Evolutionary conservation across 768 basidiomycete genomes (phyloP), one percentile per base, ranked within the genome.

Genomic region (Pisolithus tinctorius): DNA sequence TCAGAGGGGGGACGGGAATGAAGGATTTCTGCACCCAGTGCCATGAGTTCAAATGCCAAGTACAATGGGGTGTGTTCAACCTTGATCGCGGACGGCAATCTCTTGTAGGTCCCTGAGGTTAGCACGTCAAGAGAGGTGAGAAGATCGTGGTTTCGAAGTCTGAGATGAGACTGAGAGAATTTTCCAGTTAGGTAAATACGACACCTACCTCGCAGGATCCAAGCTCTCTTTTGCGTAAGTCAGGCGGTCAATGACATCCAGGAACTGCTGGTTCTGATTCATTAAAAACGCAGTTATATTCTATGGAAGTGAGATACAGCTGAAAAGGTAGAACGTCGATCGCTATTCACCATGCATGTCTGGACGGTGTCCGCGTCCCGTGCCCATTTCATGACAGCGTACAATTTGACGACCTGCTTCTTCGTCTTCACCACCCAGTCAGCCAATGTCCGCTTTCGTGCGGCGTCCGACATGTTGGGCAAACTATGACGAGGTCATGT

Each of bases 401-500:
- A 90, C 13, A 94, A 69, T 66, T 93, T 93, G 29, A 92, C 85
- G 31, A 92, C 81, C 60, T 95, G 92, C 60, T 92, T 87, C 69
- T 94, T 88, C 5, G 80, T 88, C 64, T 85, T 83, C n/a, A 92
- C 86, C 0, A 92, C 90, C 81, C 88, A 94, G 57, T 93, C 90
- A 2, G 88, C 88, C 30, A 94, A 70, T 16, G 78, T 82, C 34
- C 88, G 81, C 61, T 93, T 93, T 47, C 91, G 79, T 46, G 83
- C 85, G 20, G 69, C 70, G 60, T 92, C 88, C 13, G 88, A 88
- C 84, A 86, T 87, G 61, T 84, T 84, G 41, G 88, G 88, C 73
- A 91, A 79, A 16, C 82, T 84, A 52, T 17, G 50, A 54, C 9
- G 52, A 48, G 43, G 41, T 20, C 34, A n/a, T 14, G 34, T 57